Conservation (phyloP, 305 asterid genomes). For the Fraxinus xanthoxyloides region DNA sequence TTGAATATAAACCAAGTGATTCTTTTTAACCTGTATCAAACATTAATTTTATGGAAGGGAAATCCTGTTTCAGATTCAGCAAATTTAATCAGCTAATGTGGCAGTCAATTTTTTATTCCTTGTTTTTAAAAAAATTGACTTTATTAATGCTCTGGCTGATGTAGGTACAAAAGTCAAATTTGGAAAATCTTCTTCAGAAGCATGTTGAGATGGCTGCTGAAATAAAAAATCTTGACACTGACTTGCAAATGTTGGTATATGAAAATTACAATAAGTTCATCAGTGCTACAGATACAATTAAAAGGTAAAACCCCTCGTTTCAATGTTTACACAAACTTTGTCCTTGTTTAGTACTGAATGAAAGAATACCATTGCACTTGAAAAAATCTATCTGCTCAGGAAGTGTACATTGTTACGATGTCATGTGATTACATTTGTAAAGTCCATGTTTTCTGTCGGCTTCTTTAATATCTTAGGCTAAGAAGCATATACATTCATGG, state of each 20-base stretch:
- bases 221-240: conserved; percentile 94
- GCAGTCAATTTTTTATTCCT: neutral
- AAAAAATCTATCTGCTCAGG: neutral
- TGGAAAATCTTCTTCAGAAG: conserved; percentile 92
- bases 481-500: neutral
- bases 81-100: neutral
- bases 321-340: conserved; percentile 5
- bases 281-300: conserved; percentile 93
- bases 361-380: neutral
- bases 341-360: conserved; percentile 5
- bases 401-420: neutral
- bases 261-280: conserved; percentile 98
- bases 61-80: neutral
- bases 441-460: neutral
- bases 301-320: conserved; percentile 52
- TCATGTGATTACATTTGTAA: neutral
- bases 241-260: conserved; percentile 95
- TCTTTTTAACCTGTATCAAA: neutral
- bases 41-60: neutral
- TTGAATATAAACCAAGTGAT: neutral
- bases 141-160: conserved; percentile 16
- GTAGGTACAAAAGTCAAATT: conserved; percentile 85
- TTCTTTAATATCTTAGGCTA: neutral
- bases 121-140: neutral
- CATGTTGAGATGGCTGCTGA: conserved; percentile 99